Conservation (phyloP, 2,329 filamentous ascomycete species). For the Triangularia setosa region DNA sequence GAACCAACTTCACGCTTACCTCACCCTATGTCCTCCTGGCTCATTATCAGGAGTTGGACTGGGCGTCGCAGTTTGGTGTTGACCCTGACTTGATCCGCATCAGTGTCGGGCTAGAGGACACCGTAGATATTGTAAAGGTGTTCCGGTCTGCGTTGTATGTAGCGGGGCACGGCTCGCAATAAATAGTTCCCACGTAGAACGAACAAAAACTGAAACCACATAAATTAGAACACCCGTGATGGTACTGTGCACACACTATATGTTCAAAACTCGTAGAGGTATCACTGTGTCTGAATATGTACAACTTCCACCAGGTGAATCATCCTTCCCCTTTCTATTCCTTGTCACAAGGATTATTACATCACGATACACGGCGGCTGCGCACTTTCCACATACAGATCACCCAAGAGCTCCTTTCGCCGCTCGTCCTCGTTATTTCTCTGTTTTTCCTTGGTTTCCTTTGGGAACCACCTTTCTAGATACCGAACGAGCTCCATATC, state of each 20-base stretch:
- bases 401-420: conserved; percentile 69
- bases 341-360: conserved; percentile 34
- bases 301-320: neutral
- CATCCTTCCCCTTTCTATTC: neutral
- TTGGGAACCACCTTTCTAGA: conserved; percentile 71
- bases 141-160: conserved; percentile 67
- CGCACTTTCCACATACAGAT: conserved; percentile 50
- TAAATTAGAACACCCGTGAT: neutral
- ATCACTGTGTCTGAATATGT: neutral
- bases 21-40: conserved; percentile 90
- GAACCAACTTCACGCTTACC: conserved; percentile 92
- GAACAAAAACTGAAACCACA: neutral
- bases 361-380: conserved; percentile 55
- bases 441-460: conserved; percentile 64
- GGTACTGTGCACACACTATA: neutral
- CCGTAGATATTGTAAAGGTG: conserved; percentile 56
- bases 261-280: neutral
- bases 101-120: conserved; percentile 85
- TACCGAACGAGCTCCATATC: conserved; percentile 66
- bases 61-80: conserved; percentile 79
- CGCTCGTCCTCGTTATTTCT: conserved; percentile 65
- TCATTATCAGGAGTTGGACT: conserved; percentile 88
- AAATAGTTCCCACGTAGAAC: neutral
- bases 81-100: conserved; percentile 76
- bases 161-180: neutral